Evolutionary conservation across 352 stramenopile species (phyloP).

Genomic region (Globisporangium nodosum): DNA sequence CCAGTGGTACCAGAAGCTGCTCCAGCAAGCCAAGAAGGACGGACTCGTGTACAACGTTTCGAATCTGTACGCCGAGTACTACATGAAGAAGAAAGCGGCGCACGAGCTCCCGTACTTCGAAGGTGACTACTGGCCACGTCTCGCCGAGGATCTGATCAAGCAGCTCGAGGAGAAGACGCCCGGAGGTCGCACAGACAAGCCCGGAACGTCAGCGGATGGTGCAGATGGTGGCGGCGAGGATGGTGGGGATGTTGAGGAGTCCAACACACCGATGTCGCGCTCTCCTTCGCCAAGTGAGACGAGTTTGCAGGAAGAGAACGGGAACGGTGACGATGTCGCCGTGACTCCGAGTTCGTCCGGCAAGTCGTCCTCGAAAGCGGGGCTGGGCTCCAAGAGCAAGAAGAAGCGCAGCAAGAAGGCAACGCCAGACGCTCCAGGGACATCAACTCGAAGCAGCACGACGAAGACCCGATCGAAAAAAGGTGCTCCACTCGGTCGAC

Average conservation of each 20-base stretch:
- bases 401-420: constrained; percentile 79
- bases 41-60: constrained; percentile 76
- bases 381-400: constrained; percentile 44
- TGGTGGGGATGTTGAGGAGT: constrained; percentile 18
- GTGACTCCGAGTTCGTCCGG: not conserved
- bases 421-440: constrained; percentile 40
- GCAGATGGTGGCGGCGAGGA: constrained; percentile 14
- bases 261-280: constrained; percentile 34
- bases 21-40: constrained; percentile 77
- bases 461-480: constrained; percentile 73
- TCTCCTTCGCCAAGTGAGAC: constrained; percentile 48
- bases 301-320: constrained; percentile 25
- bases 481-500: constrained; percentile 28
- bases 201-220: constrained; percentile 1
- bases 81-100: constrained; percentile 83
- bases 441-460: constrained; percentile 54
- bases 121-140: constrained; percentile 97
- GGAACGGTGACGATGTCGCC: not conserved
- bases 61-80: constrained; percentile 85
- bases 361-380: constrained; percentile 18
- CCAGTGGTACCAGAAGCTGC: constrained; percentile 84
- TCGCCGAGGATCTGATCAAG: constrained; percentile 99
- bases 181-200: constrained; percentile 26
- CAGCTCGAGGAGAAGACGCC: constrained; percentile 92
- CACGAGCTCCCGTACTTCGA: constrained; percentile 97